These are phyloP conservation scores for Lactuca saligna DNA, from an alignment of 129 eudicot genomes.

Conservation along the genomic window DNA sequence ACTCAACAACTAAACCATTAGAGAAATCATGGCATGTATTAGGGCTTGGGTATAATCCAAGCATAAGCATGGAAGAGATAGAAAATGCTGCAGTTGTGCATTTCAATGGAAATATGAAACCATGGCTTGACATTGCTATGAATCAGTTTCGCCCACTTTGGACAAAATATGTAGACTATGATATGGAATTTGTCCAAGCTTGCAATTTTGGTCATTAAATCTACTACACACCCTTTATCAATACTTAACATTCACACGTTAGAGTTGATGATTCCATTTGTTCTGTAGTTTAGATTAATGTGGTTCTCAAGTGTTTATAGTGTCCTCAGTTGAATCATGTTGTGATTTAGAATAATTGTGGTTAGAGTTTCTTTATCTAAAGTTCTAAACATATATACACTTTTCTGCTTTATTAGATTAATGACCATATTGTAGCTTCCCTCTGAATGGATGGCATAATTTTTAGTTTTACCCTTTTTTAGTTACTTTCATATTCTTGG, in stretches of 20 bases:
- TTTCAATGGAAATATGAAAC: conserved; percentile 69
- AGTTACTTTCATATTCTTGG: neutral
- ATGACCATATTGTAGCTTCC: neutral
- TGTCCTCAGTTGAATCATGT: neutral
- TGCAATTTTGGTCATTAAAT: conserved; percentile 52
- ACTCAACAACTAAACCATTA: conserved; percentile 74
- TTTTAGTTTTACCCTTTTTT: conserved; percentile 1
- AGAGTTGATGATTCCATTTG: neutral
- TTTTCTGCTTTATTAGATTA: neutral
- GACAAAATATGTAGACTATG: conserved; percentile 69
- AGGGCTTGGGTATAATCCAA: conserved; percentile 77
- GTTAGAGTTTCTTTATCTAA: too few relatives aligned
- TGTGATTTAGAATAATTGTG: conserved; percentile 4
- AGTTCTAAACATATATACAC: neutral
- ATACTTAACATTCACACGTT: neutral
- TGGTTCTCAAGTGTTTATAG: conserved; percentile 20
- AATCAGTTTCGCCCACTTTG: conserved; percentile 66
- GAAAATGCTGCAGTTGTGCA: conserved; percentile 67
- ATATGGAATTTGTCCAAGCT: conserved; percentile 59
- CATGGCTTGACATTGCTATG: conserved; percentile 76
- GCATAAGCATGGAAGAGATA: conserved; percentile 64
- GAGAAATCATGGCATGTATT: conserved; percentile 79
- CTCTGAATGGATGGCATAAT: neutral
- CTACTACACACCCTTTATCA: too few relatives aligned
- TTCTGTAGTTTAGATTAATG: conserved; percentile 19